Evolutionary conservation across 73 alveolate genomes (phyloP), one percentile per base, ranked within the genome.

Genomic region (Halteria grandinella): DNA sequence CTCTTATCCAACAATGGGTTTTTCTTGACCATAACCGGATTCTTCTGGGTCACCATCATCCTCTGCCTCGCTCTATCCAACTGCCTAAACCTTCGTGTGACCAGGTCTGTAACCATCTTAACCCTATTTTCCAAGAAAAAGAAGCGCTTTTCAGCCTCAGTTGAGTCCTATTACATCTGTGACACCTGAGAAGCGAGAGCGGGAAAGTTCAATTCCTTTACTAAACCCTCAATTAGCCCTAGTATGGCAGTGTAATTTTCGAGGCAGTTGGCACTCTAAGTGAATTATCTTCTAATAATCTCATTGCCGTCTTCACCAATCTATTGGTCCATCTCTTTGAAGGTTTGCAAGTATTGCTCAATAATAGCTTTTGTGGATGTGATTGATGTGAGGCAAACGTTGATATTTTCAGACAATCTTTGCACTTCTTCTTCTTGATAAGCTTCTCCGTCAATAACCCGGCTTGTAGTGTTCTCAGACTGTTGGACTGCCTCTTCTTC

Each of bases 271-370:
- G 39, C 52, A 5, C 80, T 66, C 23, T 66, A 36, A 2, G 58
- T 21, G 23, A 25, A 66, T 20, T 66, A 52, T 15, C 51, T 12
- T 12, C 52, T 43, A 34, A 66, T 66, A 17, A 66, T 66, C 28
- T 66, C 80, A 66, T 66, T 66, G 5, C 69, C 63, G 29, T 66
- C 66, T 53, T 66, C 80, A 66, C 52, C 66, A 63, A 44, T 44
- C 20, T 66, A 24, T 18, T 41, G 55, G 10, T 45, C 45, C 5
- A 66, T 15, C 18, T 54, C 51, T 18, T 44, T 51, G 54, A 66
- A 66, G 14, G 47, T 21, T 33, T 66, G 17, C 21, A 36, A 44
- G 51, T 66, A 66, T 33, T 66, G 69, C 14, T 29, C 29, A 21
- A 66, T 66, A 7, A 66, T 23, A 14, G 32, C 18, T 31, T 51